A percentile compares a stretch with the other conserved stretches of the same genome.
phyloP scores from a whole-genome alignment of 768 basidiomycete species.

The Tephrocybe sp. region DNA sequence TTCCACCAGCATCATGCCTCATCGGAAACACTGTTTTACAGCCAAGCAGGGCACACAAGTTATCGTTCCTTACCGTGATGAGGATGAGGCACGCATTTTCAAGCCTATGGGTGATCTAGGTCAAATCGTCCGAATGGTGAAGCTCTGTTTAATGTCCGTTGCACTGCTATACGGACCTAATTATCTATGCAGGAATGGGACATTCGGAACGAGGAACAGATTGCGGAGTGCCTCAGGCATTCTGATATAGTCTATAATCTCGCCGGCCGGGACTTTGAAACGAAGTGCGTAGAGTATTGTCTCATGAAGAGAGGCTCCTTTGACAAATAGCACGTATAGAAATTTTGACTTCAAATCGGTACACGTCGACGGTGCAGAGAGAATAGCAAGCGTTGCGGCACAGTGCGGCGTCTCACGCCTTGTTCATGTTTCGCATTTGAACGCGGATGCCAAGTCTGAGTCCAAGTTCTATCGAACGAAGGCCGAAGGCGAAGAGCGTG shows the following conservation, averaged over 20 bases:
- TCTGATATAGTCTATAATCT: conserved; percentile 98
- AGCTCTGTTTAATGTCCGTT: conserved; percentile 16
- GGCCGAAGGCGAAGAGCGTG: conserved; percentile 84
- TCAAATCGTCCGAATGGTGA: conserved; percentile 91
- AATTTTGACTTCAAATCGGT: conserved; percentile 85
- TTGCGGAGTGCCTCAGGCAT: conserved; percentile 89
- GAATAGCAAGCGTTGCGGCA: conserved; percentile 81
- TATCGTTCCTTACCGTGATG: conserved; percentile 91
- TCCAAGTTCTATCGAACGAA: conserved; percentile 89
- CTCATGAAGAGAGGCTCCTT: conserved; percentile 5
- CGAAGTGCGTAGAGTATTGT: conserved; percentile 60
- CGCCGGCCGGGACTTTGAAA: conserved; percentile 90
- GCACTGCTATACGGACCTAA: conserved; percentile 6
- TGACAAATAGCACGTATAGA: conserved; percentile 39
- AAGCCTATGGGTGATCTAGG: conserved; percentile 96
- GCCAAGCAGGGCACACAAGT: conserved; percentile 93
- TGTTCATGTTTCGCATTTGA: conserved; percentile 93
- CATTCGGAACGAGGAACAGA: conserved; percentile 83
- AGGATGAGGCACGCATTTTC: conserved; percentile 86
- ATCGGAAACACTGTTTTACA: conserved; percentile 25
- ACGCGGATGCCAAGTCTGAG: conserved; percentile 74
- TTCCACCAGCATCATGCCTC: not conserved
- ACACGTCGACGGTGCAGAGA: conserved; percentile 77
- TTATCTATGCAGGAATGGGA: conserved; percentile 82
- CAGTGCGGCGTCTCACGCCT: conserved; percentile 77